Base-by-base conservation (phyloP, 2,329 filamentous ascomycete species). In the Beauveria caledonica region DNA sequence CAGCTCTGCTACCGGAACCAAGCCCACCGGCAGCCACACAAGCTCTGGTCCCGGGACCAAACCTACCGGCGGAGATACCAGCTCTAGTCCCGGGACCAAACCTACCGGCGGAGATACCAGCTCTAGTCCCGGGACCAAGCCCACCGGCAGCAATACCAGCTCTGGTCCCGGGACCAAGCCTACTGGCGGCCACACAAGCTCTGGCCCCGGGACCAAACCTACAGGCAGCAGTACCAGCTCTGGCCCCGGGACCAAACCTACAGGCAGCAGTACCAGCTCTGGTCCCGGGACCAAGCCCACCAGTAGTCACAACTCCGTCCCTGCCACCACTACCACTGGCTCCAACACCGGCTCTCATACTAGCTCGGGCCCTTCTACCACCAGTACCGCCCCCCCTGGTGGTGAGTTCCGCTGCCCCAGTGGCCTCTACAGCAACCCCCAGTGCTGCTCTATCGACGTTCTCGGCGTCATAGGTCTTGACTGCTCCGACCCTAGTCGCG, bases 371-470 rank as follows among this genome's bases (percentile, higher is more conserved):
- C 44, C 45, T 27, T 21, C 44, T 17, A 19, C 45, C 23, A 58
- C 33, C 45, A 49, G 8, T 23, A 50, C 55, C 5, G 33, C 21
- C 33, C 27, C 23, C 23, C 33, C 48, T 21, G 40, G 42, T 13
- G 49, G 50, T 15, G 50, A 55, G 17, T 55, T 40, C 36, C 52
- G 25, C 40, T 70, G 70, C 63, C 58, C 65, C 8, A 21, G 23
- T 3, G 63, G 62, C 1, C 66, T 69, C 10, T 66, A 64, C 42
- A 62, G 66, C 59, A 72, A 64, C 44, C 67, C 76, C 5, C 71
- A 74, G 53, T 82, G 80, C 73, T 82, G 80, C 66, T 73, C 76
- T 6, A 76, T 75, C 54, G 73, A 81, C 63, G 71, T 81, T 36
- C 72, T 81, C 29, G 74, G 77, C 64, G 63, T 81, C 61, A 74